Base-by-base conservation (phyloP, 345 rosid genomes). In the Ceriops decandra region DNA sequence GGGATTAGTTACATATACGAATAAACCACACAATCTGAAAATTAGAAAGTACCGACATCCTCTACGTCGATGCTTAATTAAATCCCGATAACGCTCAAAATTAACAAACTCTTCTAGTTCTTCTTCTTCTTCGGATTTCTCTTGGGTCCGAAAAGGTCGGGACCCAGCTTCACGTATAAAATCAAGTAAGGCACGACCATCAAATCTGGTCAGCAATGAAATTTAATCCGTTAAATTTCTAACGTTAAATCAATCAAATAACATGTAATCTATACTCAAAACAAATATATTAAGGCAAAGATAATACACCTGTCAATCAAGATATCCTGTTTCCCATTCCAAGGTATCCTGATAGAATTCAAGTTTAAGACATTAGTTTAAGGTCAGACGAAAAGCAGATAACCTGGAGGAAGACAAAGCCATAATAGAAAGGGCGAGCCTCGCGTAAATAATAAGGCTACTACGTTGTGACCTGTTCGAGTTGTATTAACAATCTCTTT, bases 31-130 rank as follows among this genome's bases (percentile, higher is more conserved):
- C 64, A 38, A 26, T 74, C 72, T 69, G 64, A 71, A 71, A 73
- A 52, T 52, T 82, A 80, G 78, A 85, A 87, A 91, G 90, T 91
- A 91, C 99, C 97, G 97, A 92, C 99, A 95, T 95, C 99, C 99
- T 95, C 96, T 88, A 81, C 97, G 97, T 36, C 91, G 99, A 84
- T 86, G 99, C 91, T 92, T 95, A 95, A 95, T 86, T 85, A 95
- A 87, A 90, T 95, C 99, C 90, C 98, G 96, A 80, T 90, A 95
- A 81, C 96, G 97, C 99, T 95, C 98, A 87, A 95, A 95, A 90
- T 82, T 95, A 85, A 95, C 99, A 92, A 95, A 92, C 97, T 95
- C 99, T 76, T 95, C 99, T 32, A 95, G 75, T 85, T 95, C 98
- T 79, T 92, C 93, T 68, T 90, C 99, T 69, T 95, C 96, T 68